These are phyloP conservation scores for Pisolithus tinctorius DNA, from an alignment of 768 basidiomycete species.

Conservation along the genomic window DNA sequence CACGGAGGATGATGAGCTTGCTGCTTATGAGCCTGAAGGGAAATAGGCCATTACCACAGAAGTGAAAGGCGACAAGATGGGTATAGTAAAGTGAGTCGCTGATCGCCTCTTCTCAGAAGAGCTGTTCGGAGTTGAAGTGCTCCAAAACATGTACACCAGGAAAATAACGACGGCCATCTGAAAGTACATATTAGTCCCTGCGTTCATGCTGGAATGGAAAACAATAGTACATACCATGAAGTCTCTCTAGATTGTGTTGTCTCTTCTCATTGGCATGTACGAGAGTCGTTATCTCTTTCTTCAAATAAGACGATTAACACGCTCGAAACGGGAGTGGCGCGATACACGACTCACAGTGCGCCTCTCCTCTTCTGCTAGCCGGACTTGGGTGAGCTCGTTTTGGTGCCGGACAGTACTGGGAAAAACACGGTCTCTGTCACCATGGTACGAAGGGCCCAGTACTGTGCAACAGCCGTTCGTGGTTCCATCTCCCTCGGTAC, in stretches of 20 bases:
- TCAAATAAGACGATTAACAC: neutral
- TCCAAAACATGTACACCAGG: slow-evolving; percentile 15
- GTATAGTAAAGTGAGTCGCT: slow-evolving; percentile 61
- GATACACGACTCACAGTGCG: slow-evolving; percentile 34
- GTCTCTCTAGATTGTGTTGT: slow-evolving; percentile 42
- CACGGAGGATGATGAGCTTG: neutral
- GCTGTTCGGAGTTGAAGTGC: slow-evolving; percentile 11
- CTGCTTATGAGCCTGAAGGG: neutral
- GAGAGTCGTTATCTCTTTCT: slow-evolving; percentile 40
- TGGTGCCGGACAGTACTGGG: slow-evolving; percentile 42
- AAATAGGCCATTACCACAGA: slow-evolving; percentile 47
- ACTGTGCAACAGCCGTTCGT: slow-evolving; percentile 38
- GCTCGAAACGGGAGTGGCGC: neutral
- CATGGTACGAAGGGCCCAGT: slow-evolving; percentile 64
- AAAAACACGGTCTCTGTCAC: slow-evolving; percentile 57
- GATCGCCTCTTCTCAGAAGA: neutral
- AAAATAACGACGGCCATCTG: slow-evolving; percentile 9
- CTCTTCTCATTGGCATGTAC: slow-evolving; percentile 39
- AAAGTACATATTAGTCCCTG: neutral
- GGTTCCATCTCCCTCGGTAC: slow-evolving; percentile 19
- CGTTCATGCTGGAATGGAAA: neutral
- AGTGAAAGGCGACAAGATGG: slow-evolving; percentile 71
- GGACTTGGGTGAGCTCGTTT: slow-evolving; percentile 39
- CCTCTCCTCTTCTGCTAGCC: slow-evolving; percentile 37
- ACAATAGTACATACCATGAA: slow-evolving; percentile 39